Conservation (phyloP, 352 stramenopile species). For the Pythium folliculosum region DNA sequence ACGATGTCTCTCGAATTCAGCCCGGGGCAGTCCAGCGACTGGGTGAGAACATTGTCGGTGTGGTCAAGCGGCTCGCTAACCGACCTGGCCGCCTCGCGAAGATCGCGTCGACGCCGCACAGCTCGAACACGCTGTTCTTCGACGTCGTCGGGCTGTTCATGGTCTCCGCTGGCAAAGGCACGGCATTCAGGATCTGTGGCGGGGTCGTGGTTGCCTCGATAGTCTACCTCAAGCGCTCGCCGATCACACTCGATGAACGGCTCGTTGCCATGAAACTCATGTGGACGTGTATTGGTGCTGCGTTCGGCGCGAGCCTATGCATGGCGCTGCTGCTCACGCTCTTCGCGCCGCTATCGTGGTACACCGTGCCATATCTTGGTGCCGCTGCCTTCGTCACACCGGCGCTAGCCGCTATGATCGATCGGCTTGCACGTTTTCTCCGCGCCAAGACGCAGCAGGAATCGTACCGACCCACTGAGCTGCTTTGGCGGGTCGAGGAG, state of each 20-base stretch:
- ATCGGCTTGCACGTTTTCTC: slow-evolving; percentile 43
- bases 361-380: slow-evolving; percentile 54
- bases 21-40: slow-evolving; percentile 64
- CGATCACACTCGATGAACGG: slow-evolving; percentile 42
- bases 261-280: slow-evolving; percentile 45
- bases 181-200: slow-evolving; percentile 41
- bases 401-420: slow-evolving; percentile 55
- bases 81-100: slow-evolving; percentile 48
- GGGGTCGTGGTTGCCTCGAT: slow-evolving; percentile 41
- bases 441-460: slow-evolving; percentile 13
- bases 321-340: slow-evolving; percentile 56
- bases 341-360: slow-evolving; percentile 72
- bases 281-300: slow-evolving; percentile 36
- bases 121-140: slow-evolving; percentile 73
- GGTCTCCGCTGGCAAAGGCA: slow-evolving; percentile 57
- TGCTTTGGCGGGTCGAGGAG: slow-evolving; percentile 56
- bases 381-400: slow-evolving; percentile 45
- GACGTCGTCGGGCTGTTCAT: slow-evolving; percentile 66
- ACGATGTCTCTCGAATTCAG: slow-evolving; percentile 75
- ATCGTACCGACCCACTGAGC: not conserved
- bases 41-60: slow-evolving; percentile 68
- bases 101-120: slow-evolving; percentile 58
- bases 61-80: slow-evolving; percentile 52
- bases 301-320: slow-evolving; percentile 37
- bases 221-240: slow-evolving; percentile 47